phyloP scores from a whole-genome alignment of 2,329 filamentous ascomycete species.

The Conoideocrella luteorostrata region DNA sequence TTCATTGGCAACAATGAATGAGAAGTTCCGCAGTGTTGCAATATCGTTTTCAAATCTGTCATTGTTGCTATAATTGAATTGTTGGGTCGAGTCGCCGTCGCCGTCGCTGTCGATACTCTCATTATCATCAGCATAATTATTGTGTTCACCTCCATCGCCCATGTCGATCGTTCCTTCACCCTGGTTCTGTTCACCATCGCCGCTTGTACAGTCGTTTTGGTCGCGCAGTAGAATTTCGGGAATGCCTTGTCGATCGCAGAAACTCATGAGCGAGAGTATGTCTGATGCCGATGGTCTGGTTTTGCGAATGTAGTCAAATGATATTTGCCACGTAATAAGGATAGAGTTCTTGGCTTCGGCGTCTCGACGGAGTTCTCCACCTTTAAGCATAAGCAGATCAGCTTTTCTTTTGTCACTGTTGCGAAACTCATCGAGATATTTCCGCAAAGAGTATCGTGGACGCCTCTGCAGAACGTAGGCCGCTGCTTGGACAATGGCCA shows the following conservation, averaged over 20 bases:
- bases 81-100: too few relatives aligned
- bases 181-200: neutral
- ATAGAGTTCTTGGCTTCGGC: too few relatives aligned
- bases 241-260: neutral
- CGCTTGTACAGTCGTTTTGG: constrained; percentile 7
- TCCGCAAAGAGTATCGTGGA: constrained; percentile 5
- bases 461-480: constrained; percentile 7
- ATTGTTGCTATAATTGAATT: constrained; percentile 6
- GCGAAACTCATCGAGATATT: constrained; percentile 7
- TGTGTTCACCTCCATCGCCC: neutral
- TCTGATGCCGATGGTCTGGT: constrained; percentile 10
- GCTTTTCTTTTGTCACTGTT: constrained; percentile 5
- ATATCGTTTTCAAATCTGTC: constrained; percentile 22
- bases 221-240: constrained; percentile 8
- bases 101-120: constrained; percentile 8
- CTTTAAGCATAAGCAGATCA: constrained; percentile 2
- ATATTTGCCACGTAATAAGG: too few relatives aligned
- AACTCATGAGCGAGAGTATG: neutral
- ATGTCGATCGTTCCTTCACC: neutral
- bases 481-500: too few relatives aligned
- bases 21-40: constrained; percentile 22
- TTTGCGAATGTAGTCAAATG: too few relatives aligned
- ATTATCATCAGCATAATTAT: constrained; percentile 6
- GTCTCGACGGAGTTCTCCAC: constrained; percentile 13
- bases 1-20: constrained; percentile 19